A percentile compares a stretch with the other conserved stretches of the same genome.
These are phyloP conservation scores for Cokeromyces recurvatus DNA, from an alignment of 371 early-diverging fungal species.

Conservation along the genomic window DNA sequence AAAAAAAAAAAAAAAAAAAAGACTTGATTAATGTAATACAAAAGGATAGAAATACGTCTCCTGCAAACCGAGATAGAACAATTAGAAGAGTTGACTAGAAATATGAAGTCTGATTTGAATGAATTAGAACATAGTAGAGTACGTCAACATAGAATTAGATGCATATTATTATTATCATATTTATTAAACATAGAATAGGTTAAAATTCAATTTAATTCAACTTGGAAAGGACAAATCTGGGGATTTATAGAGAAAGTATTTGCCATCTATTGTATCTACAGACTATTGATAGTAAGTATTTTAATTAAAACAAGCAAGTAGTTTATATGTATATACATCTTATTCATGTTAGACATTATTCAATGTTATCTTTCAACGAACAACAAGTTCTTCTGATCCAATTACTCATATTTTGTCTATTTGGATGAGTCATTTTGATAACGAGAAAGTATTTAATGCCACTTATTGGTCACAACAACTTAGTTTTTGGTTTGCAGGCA, in stretches of 20 bases:
- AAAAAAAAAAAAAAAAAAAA: no score
- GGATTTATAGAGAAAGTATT: conserved; percentile 78
- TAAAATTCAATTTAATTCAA: conserved; percentile 60
- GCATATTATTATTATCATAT: conserved; percentile 16
- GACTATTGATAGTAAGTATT: conserved; percentile 65
- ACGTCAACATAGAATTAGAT: conserved; percentile 47
- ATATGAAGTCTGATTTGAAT: conserved; percentile 35
- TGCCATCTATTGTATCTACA: conserved; percentile 86
- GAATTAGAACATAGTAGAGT: conserved; percentile 30
- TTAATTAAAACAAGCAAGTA: not conserved
- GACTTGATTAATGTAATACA: no score
- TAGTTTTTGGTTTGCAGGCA: conserved; percentile 86
- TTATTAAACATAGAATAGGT: conserved; percentile 30
- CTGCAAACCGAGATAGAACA: conserved; percentile 34
- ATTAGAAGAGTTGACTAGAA: conserved; percentile 18
- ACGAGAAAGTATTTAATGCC: conserved; percentile 55
- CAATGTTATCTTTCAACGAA: conserved; percentile 74
- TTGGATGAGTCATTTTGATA: conserved; percentile 52
- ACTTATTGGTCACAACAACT: conserved; percentile 88
- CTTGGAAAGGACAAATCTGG: conserved; percentile 73
- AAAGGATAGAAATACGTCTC: no score
- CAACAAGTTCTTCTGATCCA: conserved; percentile 75
- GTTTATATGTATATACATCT: not conserved
- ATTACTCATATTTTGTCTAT: conserved; percentile 76
- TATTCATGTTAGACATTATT: conserved; percentile 50